phyloP scores from a whole-genome alignment of 2,329 filamentous ascomycete species.

The Cryphonectria parasitica region DNA sequence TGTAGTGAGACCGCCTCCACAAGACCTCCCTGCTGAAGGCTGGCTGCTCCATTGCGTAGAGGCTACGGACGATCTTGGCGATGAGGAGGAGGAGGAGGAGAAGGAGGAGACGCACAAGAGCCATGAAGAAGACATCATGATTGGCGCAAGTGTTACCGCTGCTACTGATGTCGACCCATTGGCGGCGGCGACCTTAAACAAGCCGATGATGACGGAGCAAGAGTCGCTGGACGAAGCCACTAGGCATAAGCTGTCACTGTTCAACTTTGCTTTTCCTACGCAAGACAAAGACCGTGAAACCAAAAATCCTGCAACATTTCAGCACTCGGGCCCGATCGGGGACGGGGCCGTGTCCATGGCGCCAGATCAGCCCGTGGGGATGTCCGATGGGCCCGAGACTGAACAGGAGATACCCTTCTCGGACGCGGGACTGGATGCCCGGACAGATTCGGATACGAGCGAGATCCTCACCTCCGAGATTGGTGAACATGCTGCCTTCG shows the following conservation, averaged over 20 bases:
- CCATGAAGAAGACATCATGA: neutral
- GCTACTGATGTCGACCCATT: constrained; percentile 11
- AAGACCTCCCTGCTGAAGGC: neutral
- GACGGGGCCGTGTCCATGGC: neutral
- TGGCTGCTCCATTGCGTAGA: constrained; percentile 21
- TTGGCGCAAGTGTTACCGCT: neutral
- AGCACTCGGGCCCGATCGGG: neutral
- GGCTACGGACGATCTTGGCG: neutral
- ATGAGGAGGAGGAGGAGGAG: neutral
- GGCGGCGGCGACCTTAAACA: neutral
- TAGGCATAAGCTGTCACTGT: constrained; percentile 17
- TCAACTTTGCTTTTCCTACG: constrained; percentile 17
- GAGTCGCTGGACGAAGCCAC: neutral
- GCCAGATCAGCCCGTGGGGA: neutral
- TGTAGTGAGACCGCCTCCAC: neutral
- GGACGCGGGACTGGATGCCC: constrained; percentile 7
- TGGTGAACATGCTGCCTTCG: neutral
- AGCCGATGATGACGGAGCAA: neutral
- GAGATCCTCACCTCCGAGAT: neutral
- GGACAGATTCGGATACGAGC: neutral
- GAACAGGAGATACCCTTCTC: neutral
- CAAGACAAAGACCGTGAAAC: constrained; percentile 13
- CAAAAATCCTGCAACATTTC: neutral
- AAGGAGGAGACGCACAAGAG: too few relatives aligned
- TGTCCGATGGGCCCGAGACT: constrained; percentile 11